Percentiles rank a stretch among this genome's conserved stretches.
Evolutionary conservation across 2,329 filamentous ascomycete genomes (phyloP).

Genomic region (Ophiostoma ips): DNA sequence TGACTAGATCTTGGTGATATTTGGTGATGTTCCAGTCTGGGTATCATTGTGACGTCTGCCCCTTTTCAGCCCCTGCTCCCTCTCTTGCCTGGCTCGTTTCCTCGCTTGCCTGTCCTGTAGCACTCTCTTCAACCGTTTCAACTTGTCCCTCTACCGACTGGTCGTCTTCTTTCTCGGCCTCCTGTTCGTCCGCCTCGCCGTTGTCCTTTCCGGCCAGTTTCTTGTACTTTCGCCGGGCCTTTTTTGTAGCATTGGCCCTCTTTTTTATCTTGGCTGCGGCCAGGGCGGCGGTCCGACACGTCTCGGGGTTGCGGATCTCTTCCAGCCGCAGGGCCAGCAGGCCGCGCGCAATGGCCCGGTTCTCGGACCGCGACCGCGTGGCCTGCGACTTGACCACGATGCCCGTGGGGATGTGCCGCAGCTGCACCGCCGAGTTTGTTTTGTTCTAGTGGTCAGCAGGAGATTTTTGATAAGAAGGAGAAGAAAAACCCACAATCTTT

Average conservation of each 20-base stretch:
- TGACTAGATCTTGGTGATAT: background rate
- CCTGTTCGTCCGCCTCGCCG: constrained; percentile 10
- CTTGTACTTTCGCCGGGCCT: constrained; percentile 67
- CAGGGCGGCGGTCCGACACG: constrained; percentile 52
- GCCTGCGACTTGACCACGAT: constrained; percentile 90
- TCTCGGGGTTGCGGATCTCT: constrained; percentile 53
- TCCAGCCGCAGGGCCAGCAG: constrained; percentile 66
- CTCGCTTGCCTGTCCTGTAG: background rate
- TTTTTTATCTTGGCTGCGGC: constrained; percentile 49
- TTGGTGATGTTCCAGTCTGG: background rate
- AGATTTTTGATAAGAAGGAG: background rate
- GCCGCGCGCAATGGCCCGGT: constrained; percentile 69
- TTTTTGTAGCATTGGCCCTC: constrained; percentile 67
- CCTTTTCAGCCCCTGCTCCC: no score
- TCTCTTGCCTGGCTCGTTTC: background rate
- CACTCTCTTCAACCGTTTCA: no score
- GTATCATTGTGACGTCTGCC: no score
- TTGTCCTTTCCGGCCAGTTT: constrained; percentile 37
- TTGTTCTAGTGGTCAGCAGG: constrained; percentile 54
- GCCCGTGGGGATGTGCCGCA: constrained; percentile 80
- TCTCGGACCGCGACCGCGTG: constrained; percentile 74
- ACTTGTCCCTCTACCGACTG: constrained; percentile 1
- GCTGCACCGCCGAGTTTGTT: constrained; percentile 86
- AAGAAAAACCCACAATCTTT: constrained; percentile 55
- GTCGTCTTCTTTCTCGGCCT: constrained; percentile 3